Percentiles rank a stretch among this genome's conserved stretches.
phyloP scores from a whole-genome alignment of 2,329 filamentous ascomycete species.

The Venturia oleaginea region DNA sequence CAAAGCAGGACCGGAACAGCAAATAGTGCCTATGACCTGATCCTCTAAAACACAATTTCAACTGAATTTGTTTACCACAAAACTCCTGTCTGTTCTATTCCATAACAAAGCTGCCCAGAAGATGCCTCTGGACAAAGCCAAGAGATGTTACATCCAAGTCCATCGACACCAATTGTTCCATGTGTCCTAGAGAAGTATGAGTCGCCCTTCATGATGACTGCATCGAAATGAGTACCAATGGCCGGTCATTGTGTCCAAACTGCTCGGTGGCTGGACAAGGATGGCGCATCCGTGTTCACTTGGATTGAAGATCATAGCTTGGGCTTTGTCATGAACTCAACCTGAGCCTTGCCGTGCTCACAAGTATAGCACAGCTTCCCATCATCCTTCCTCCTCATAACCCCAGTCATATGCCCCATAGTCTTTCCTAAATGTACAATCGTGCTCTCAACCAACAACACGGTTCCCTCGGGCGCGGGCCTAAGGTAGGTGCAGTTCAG shows the following conservation, averaged over 20 bases:
- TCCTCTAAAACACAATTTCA: not conserved
- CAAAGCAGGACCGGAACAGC: not conserved
- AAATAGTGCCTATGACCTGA: not conserved
- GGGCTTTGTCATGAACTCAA: slow-evolving; percentile 13
- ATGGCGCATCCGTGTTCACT: not conserved
- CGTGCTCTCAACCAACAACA: slow-evolving; percentile 34
- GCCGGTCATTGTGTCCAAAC: no score
- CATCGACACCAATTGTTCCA: not conserved
- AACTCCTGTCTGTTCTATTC: not conserved
- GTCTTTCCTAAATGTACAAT: slow-evolving; percentile 36
- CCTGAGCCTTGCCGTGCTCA: slow-evolving; percentile 29
- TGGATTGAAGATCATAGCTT: not conserved
- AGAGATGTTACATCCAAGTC: not conserved
- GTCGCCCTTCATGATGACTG: no score
- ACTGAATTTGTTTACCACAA: not conserved
- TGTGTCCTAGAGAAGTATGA: no score
- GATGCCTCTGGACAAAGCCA: not conserved
- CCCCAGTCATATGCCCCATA: slow-evolving; percentile 31
- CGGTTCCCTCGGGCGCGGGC: slow-evolving; percentile 32
- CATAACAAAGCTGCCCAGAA: not conserved
- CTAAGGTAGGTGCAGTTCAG: slow-evolving; percentile 39
- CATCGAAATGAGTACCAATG: no score
- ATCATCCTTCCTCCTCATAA: slow-evolving; percentile 28
- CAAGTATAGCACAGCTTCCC: slow-evolving; percentile 31
- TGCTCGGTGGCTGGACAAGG: no score